Percentiles rank a stretch among this genome's conserved stretches.
Conservation (phyloP, 192 early-diverging fungal species). For the Gorgonomyces haynaldii region DNA sequence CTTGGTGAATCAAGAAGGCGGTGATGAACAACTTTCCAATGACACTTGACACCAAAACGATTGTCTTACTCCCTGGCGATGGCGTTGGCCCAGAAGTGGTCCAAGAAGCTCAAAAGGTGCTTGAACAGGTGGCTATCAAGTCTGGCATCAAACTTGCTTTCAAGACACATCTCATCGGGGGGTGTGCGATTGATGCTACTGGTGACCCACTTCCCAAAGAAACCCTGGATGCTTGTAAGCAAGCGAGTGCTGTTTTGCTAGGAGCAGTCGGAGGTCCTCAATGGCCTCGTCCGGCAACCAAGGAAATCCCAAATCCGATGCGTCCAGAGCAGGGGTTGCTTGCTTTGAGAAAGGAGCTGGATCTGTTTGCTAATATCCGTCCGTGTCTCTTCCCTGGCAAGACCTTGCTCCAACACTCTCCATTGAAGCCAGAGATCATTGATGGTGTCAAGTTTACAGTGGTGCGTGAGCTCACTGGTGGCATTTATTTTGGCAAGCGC, state of each 20-base stretch:
- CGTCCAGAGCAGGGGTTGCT: slow-evolving; percentile 92
- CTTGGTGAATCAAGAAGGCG: too few species aligned
- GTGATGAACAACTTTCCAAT: not conserved
- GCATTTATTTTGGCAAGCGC: slow-evolving; percentile 94
- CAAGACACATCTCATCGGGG: slow-evolving; percentile 74
- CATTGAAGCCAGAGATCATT: slow-evolving; percentile 83
- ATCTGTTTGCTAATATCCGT: slow-evolving; percentile 92
- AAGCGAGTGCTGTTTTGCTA: slow-evolving; percentile 82
- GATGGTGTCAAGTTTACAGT: slow-evolving; percentile 85
- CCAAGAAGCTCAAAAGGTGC: slow-evolving; percentile 78
- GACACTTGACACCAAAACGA: slow-evolving; percentile 14
- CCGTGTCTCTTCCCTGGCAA: slow-evolving; percentile 87
- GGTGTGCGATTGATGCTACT: slow-evolving; percentile 79
- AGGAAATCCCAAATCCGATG: slow-evolving; percentile 60
- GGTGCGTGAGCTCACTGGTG: slow-evolving; percentile 90
- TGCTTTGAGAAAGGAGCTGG: slow-evolving; percentile 80
- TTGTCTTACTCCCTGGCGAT: slow-evolving; percentile 82
- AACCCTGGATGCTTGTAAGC: slow-evolving; percentile 70
- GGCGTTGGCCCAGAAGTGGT: slow-evolving; percentile 94
- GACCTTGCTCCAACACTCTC: slow-evolving; percentile 68
- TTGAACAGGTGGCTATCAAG: slow-evolving; percentile 34
- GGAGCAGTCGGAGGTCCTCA: slow-evolving; percentile 98
- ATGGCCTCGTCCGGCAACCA: slow-evolving; percentile 66
- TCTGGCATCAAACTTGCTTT: slow-evolving; percentile 57
- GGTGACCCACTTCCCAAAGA: slow-evolving; percentile 77